phyloP scores from a whole-genome alignment of 2,329 filamentous ascomycete genomes.

The Monosporascus sp. region DNA sequence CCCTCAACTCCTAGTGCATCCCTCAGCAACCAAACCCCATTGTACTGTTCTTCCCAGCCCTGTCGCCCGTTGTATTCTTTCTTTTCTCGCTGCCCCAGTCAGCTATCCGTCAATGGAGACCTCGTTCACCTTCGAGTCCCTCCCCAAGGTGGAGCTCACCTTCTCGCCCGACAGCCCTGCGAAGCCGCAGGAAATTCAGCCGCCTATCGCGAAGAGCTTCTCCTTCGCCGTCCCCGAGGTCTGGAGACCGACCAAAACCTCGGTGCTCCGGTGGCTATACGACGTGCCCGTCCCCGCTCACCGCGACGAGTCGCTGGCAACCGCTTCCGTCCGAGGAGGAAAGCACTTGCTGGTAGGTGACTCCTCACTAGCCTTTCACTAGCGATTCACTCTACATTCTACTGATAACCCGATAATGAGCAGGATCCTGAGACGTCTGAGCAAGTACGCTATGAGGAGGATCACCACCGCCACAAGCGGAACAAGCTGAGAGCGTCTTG shows the following conservation, averaged over 20 bases:
- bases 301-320: conserved; percentile 11
- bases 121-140: not conserved
- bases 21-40: no score
- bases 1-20: no score
- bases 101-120: not conserved
- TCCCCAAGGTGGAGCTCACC: not conserved
- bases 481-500: conserved; percentile 6
- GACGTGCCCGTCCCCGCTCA: conserved; percentile 13
- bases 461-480: conserved; percentile 19
- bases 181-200: conserved; percentile 4
- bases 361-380: not conserved
- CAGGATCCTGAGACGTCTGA: not conserved
- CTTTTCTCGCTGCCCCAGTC: not conserved
- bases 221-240: conserved; percentile 18
- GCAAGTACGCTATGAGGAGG: not conserved
- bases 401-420: not conserved
- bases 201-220: conserved; percentile 19
- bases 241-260: conserved; percentile 17
- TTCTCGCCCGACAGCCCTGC: not conserved
- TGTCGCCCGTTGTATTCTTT: not conserved
- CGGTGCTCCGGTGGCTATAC: conserved; percentile 22
- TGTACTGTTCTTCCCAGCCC: not conserved
- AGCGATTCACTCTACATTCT: no score
- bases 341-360: conserved; percentile 19
- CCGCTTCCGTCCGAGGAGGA: conserved; percentile 10